Evolutionary conservation across 495 filamentous ascomycete species (phyloP), one percentile per base, ranked within the genome.

Genomic region (Trichocladium uniseriatum): DNA sequence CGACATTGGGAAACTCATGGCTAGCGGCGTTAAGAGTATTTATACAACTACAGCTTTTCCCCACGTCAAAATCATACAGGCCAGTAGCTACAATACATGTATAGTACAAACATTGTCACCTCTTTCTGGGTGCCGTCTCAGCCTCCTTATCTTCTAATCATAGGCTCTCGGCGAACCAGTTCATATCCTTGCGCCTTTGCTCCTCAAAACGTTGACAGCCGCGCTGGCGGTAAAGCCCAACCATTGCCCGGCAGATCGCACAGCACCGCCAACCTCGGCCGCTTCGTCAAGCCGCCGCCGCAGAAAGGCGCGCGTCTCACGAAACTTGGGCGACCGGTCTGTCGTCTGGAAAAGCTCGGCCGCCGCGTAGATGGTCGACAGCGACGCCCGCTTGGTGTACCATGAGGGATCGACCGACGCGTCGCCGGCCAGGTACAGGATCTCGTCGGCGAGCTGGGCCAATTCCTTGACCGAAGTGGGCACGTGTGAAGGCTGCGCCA

Each of bases 341-440:
- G 83, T 84, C 14, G 89, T 97, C 90, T 96, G 94, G 66, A 89
- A 89, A 3, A 95, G 69, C 65, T 98, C 92, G 22, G 83, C 79
- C 34, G 81, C 83, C 20, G 87, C 85, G 61, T 97, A 98, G 55
- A 95, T 79, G 10, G 80, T 74, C 3, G 84, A 78, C 5, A 97
- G 71, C 1, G 79, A 79, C 6, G 83, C 79, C 6, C 92, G 81
- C 64, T 92, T 92, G 46, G 89, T 86, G 62, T 97, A 98, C 92
- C 92, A 97, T 10, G 76, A 77, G 0, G 79, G 75, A 60, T 96
- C 90, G 52, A 95, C 84, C 13, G 79, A 78, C 5, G 68, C 69
- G 63, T 96, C 94, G 36, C 87, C 88, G 0, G 94, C 79, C 2
- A 95, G 79, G 55, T 76, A 85, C 64, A 83, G 81, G 24, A 98